These are phyloP conservation scores for Ogataea salicorniae DNA, from an alignment of 805 yeast genomes.

Conservation along the genomic window DNA sequence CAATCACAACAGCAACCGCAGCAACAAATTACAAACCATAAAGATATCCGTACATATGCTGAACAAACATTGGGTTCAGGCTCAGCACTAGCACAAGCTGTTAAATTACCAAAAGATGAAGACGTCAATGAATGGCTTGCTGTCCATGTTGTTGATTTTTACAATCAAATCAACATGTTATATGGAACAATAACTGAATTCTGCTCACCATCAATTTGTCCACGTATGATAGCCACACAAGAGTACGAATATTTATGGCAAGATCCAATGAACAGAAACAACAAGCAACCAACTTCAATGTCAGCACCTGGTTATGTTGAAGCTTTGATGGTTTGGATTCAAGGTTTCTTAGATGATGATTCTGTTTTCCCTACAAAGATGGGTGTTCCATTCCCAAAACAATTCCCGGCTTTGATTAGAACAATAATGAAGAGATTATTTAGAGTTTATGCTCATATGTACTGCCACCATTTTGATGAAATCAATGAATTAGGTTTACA, in stretches of 20 bases:
- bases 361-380: slow-evolving; percentile 82
- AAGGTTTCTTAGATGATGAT: slow-evolving; percentile 86
- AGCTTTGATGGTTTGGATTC: slow-evolving; percentile 91
- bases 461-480: slow-evolving; percentile 97
- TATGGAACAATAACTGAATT: slow-evolving; percentile 95
- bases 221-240: slow-evolving; percentile 95
- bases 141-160: slow-evolving; percentile 95
- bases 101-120: slow-evolving; percentile 88
- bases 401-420: slow-evolving; percentile 70
- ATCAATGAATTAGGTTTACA: slow-evolving; percentile 88
- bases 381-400: slow-evolving; percentile 89
- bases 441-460: slow-evolving; percentile 94
- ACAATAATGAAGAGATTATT: slow-evolving; percentile 88
- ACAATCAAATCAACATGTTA: slow-evolving; percentile 92
- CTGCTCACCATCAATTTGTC: slow-evolving; percentile 93
- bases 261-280: slow-evolving; percentile 51
- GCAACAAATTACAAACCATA: slow-evolving; percentile 39
- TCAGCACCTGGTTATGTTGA: slow-evolving; percentile 96
- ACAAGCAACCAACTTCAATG: slow-evolving; percentile 73
- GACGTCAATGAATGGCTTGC: slow-evolving; percentile 93
- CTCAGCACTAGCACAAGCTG: slow-evolving; percentile 86
- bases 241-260: slow-evolving; percentile 98
- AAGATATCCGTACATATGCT: slow-evolving; percentile 79
- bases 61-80: slow-evolving; percentile 95
- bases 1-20: slow-evolving; percentile 11